Conservation (phyloP, 306 rosid genomes). For the Vigna trinervia region DNA sequence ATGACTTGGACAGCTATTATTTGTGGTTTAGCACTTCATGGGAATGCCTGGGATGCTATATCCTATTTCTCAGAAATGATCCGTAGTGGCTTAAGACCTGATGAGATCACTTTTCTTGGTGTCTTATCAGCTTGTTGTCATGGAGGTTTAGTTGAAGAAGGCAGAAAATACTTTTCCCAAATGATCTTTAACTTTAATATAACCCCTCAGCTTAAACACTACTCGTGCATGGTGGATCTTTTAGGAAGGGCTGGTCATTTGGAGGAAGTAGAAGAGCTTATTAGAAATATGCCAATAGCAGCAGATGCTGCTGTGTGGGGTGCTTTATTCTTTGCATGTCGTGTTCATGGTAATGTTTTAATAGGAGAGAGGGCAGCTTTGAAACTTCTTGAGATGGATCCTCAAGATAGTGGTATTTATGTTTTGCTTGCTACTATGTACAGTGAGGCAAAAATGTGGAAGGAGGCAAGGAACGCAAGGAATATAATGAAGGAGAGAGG, state of each 20-base stretch:
- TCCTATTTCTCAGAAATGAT: constrained; percentile 74
- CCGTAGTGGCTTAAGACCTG: constrained; percentile 65
- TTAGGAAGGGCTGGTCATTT: constrained; percentile 81
- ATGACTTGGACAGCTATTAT: constrained; percentile 90
- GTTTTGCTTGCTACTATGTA: constrained; percentile 74
- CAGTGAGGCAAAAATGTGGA: constrained; percentile 73
- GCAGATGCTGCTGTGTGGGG: constrained; percentile 84
- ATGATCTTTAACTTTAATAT: constrained; percentile 60
- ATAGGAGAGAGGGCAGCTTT: constrained; percentile 76
- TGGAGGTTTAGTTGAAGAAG: constrained; percentile 83
- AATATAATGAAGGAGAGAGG: constrained; percentile 63
- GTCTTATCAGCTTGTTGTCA: constrained; percentile 89
- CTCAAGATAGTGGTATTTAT: constrained; percentile 73
- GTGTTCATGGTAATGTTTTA: constrained; percentile 59
- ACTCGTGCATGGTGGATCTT: constrained; percentile 90
- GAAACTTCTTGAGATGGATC: constrained; percentile 82
- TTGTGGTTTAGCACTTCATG: constrained; percentile 78
- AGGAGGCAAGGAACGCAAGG: constrained; percentile 57
- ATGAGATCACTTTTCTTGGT: constrained; percentile 85
- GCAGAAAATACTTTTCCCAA: constrained; percentile 65
- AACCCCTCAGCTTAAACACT: constrained; percentile 69
- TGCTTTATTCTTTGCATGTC: constrained; percentile 81
- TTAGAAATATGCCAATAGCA: constrained; percentile 64
- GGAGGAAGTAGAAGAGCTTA: constrained; percentile 76
- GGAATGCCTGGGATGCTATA: constrained; percentile 66